Percentiles rank a stretch among this genome's conserved stretches.
These are phyloP conservation scores for Boechera divaricarpa DNA, from an alignment of 345 rosid genomes.

Conservation along the genomic window DNA sequence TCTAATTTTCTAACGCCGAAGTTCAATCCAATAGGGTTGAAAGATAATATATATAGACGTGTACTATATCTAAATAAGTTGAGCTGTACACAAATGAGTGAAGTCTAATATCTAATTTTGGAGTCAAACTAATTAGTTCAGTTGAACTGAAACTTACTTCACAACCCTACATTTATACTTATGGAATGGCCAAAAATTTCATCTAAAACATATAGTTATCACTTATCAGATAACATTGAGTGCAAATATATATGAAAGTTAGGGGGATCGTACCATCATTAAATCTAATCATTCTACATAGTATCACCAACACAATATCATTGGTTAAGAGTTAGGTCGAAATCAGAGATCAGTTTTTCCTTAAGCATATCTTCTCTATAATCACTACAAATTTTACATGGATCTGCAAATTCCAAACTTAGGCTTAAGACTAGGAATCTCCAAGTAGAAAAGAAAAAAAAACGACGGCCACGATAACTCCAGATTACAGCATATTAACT, in stretches of 20 bases:
- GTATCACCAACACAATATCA: slow-evolving; percentile 19
- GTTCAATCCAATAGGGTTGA: background rate
- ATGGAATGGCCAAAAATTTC: background rate
- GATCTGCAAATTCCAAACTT: slow-evolving; percentile 8
- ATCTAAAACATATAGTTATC: background rate
- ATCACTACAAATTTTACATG: slow-evolving; percentile 8
- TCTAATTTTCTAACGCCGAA: slow-evolving; percentile 3
- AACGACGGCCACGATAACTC: background rate
- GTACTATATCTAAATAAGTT: background rate
- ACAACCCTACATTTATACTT: slow-evolving; percentile 2
- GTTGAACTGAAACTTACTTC: background rate
- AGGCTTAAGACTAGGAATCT: background rate
- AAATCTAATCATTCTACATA: background rate
- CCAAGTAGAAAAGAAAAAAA: background rate
- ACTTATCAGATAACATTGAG: slow-evolving; percentile 2
- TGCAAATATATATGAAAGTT: background rate
- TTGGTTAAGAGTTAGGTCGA: background rate
- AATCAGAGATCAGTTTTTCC: background rate
- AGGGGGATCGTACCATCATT: background rate
- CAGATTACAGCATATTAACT: background rate
- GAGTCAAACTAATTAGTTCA: slow-evolving; percentile 13
- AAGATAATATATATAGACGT: background rate
- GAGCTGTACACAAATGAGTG: slow-evolving; percentile 4
- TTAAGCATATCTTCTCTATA: background rate
- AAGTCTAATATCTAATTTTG: background rate